phyloP scores from a whole-genome alignment of 352 stramenopile genomes.

The Elongisporangium undulatum region DNA sequence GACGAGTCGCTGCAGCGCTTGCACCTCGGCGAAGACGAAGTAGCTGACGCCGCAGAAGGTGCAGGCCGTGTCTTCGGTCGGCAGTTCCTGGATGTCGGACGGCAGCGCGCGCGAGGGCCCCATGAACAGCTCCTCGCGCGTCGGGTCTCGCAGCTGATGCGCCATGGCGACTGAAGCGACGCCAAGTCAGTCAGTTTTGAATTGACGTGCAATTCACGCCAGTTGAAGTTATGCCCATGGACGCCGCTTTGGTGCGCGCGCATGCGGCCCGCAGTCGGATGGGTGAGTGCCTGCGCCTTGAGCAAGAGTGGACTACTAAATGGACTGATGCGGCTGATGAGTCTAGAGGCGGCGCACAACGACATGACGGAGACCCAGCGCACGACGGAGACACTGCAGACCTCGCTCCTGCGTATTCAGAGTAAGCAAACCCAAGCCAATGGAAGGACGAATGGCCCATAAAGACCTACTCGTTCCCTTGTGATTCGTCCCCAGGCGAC shows the following conservation, averaged over 20 bases:
- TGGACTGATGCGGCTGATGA: not conserved
- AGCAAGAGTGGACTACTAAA: not conserved
- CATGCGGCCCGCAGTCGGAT: not conserved
- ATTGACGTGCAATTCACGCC: not conserved
- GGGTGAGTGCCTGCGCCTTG: not conserved
- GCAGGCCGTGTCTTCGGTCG: constrained; percentile 67
- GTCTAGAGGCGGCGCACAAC: not conserved
- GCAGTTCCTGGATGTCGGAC: constrained; percentile 61
- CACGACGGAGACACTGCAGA: not conserved
- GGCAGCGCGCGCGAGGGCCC: constrained; percentile 54
- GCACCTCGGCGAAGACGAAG: constrained; percentile 82
- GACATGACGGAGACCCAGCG: not conserved
- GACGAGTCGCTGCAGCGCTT: constrained; percentile 60
- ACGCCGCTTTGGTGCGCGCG: not conserved
- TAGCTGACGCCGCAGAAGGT: constrained; percentile 85
- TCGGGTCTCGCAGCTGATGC: constrained; percentile 50
- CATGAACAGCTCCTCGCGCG: constrained; percentile 66
- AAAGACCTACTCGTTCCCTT: not conserved
- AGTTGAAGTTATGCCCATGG: constrained; percentile 2
- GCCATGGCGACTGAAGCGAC: constrained; percentile 4
- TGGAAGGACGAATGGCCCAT: not conserved
- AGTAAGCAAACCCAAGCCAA: not conserved
- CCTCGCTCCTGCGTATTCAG: not conserved
- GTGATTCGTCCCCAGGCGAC: constrained; percentile 5
- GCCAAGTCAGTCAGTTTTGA: constrained; percentile 4